Percentiles rank a stretch among this genome's conserved stretches.
These are phyloP conservation scores for Medicago arabica DNA, from an alignment of 306 rosid species.

Conservation along the genomic window DNA sequence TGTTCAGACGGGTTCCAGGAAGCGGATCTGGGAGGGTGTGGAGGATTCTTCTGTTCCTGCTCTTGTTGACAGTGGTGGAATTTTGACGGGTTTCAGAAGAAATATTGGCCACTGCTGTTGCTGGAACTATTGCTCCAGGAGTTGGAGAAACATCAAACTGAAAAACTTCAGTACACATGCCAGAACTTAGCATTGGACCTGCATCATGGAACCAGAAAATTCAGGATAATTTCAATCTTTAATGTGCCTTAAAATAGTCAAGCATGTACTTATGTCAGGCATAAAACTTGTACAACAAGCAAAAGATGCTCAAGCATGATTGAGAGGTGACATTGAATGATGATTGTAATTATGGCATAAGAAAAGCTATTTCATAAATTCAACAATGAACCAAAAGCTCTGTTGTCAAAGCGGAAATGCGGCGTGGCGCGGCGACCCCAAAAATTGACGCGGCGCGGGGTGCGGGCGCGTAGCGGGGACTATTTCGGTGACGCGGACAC, in stretches of 20 bases:
- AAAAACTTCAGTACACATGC: slow-evolving; percentile 96
- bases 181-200: slow-evolving; percentile 97
- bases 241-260: slow-evolving; percentile 6
- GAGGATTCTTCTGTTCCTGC: slow-evolving; percentile 82
- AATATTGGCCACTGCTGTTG: slow-evolving; percentile 65
- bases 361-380: slow-evolving; percentile 13
- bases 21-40: slow-evolving; percentile 62
- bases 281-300: slow-evolving; percentile 33
- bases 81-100: slow-evolving; percentile 50
- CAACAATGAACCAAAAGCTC: slow-evolving; percentile 19
- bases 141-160: slow-evolving; percentile 83
- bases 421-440: no score
- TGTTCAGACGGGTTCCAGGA: slow-evolving; percentile 57
- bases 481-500: no score
- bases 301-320: slow-evolving; percentile 15
- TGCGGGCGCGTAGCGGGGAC: no score
- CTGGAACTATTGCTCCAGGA: slow-evolving; percentile 90
- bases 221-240: slow-evolving; percentile 26
- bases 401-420: no score
- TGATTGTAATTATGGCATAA: background rate
- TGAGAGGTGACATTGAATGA: slow-evolving; percentile 7
- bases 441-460: no score
- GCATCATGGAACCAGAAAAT: slow-evolving; percentile 42
- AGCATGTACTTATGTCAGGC: slow-evolving; percentile 2
- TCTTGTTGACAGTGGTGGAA: slow-evolving; percentile 54